Base-by-base conservation (phyloP, 768 basidiomycete species). In the Coprinopsis cinerea region DNA sequence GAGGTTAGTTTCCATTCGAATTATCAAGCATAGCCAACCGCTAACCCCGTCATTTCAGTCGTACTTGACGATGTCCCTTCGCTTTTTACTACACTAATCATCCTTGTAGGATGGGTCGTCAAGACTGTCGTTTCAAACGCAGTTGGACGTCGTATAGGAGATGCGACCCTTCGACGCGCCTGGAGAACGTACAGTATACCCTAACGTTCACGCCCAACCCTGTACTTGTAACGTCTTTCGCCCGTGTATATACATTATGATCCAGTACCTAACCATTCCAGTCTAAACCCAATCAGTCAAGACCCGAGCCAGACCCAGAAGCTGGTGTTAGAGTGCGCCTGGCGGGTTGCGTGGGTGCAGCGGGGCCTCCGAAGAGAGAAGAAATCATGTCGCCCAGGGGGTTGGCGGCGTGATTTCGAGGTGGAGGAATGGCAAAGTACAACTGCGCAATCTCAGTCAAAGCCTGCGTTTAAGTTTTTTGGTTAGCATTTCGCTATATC, bases 301-400 rank as follows among this genome's bases (percentile, higher is more conserved):
- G 60, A n/a, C 73, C 76, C 4, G 70, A 58, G 22, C 44, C 47
- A 14, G 68, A 56, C 18, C 56, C 52, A 14, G 64, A 55, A 11
- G 71, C 65, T 30, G 78, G 78, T n/a, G 73, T 58, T 46, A 80
- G 57, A n/a, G 72, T 61, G 48, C 77, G 70, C 53, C 75, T 13
- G 13, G 68, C 53, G 2, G 70, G 64, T 44, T 67, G 66, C 3
- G 61, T 47, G 24, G 72, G 64, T 9, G 72, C 57, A 1, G 77
- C 77, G 9, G 25, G 44, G 5, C 90, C 90, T 23, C 93, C 93
- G 51, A 98, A 86, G 62, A 97, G 70, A 3, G 85, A 83, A 3
- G 92, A 89, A 66, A 98, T 69, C 76, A 97, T 87, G 24, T 93
- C 91, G 24, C 85, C 88, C 44, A 97, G 66, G 4, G 94, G 86